Base-by-base conservation (phyloP, 805 yeast genomes). In the Limtongia smithiae region DNA sequence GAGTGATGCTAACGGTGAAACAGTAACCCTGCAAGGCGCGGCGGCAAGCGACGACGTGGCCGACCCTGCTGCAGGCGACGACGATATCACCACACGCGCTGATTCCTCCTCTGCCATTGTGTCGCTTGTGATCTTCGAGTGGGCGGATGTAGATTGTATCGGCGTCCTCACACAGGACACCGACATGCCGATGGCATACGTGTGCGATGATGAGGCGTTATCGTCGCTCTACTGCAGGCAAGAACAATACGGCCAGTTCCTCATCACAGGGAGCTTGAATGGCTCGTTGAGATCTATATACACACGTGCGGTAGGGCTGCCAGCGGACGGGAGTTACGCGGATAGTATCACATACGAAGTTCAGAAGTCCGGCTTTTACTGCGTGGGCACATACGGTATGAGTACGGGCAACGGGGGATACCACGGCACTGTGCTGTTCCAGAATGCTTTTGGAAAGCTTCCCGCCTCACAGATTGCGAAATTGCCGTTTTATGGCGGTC, bases 401-500 rank as follows among this genome's bases (percentile, higher is more conserved):
- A 59, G 66, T 15, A 61, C 65, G 11, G 64, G 64, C 41, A 57
- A 62, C 15, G 65, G 69, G 9, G 48, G 58, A 71, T 93, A 82
- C 67, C 66, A 74, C 43, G 85, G 91, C 14, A 67, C 70, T n/a
- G 83, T 84, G 37, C 83, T 82, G 60, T 93, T 87, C 69, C 93
- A 88, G 71, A 93, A 90, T 69, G 85, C 97, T 3, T 93, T 78
- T 67, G 98, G 98, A 49, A 78, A 86, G 51, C 72, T 93, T 49
- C 79, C 94, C 28, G 98, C 95, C 4, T 74, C 90, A 31, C 95
- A 93, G 65, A 83, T 87, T 59, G 96, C 97, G 25, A 87, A 90
- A 61, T 74, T 93, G 54, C 88, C 96, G 9, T 79, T 88, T 22
- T 93, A 88, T 65, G 97, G 96, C 1, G 77, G 85, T 14, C 73